Percentiles rank a stretch among this genome's conserved stretches.
Evolutionary conservation across 2,329 filamentous ascomycete genomes (phyloP).

Genomic region (Cercospora beticola): DNA sequence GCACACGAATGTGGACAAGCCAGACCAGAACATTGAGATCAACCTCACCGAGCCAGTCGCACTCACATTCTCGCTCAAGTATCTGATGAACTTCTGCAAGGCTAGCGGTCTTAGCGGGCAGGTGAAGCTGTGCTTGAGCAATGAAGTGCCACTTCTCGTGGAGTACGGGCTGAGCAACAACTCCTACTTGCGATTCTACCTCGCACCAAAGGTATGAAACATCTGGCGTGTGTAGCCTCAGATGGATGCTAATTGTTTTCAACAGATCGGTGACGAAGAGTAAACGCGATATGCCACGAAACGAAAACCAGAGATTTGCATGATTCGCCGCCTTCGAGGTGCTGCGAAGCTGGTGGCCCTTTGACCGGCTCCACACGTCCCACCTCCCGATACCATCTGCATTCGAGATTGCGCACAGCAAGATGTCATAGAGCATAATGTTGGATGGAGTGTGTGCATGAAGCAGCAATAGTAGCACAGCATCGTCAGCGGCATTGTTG

Average conservation of each 20-base stretch:
- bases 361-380: background rate
- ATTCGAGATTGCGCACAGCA: slow-evolving; percentile 2
- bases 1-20: slow-evolving; percentile 87
- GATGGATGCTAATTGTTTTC: background rate
- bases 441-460: slow-evolving; percentile 6
- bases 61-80: slow-evolving; percentile 97
- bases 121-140: slow-evolving; percentile 91
- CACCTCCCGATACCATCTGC: background rate
- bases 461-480: slow-evolving; percentile 1
- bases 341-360: background rate
- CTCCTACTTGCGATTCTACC: slow-evolving; percentile 93
- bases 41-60: slow-evolving; percentile 88
- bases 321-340: background rate
- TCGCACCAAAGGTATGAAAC: slow-evolving; percentile 84
- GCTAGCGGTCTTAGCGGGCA: slow-evolving; percentile 76
- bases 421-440: slow-evolving; percentile 7
- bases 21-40: slow-evolving; percentile 81
- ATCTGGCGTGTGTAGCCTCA: background rate
- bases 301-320: background rate
- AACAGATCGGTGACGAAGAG: slow-evolving; percentile 69
- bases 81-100: slow-evolving; percentile 99
- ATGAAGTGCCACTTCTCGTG: slow-evolving; percentile 92
- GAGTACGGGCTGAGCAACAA: slow-evolving; percentile 81
- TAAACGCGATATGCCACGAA: slow-evolving; percentile 36
- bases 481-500: background rate